These are phyloP conservation scores for Hymenoscyphus repandus DNA, from an alignment of 2,329 filamentous ascomycete genomes.

Conservation along the genomic window DNA sequence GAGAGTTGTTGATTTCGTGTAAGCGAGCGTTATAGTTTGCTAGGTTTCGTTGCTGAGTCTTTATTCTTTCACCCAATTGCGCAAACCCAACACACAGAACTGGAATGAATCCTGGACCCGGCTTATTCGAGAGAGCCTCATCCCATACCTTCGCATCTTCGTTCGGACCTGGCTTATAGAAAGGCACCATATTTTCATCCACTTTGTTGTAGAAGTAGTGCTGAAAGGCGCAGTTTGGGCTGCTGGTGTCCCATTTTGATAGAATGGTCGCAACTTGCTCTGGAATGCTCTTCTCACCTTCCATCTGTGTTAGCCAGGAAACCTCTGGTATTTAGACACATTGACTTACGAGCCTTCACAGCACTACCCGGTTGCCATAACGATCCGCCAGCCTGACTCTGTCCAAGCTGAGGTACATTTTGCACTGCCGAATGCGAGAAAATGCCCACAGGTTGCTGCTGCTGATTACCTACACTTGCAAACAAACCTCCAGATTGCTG, in stretches of 20 bases:
- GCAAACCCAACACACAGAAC: conserved; percentile 71
- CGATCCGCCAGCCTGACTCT: conserved; percentile 19
- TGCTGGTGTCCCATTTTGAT: conserved; percentile 68
- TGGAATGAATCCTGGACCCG: conserved; percentile 69
- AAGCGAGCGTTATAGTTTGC: conserved; percentile 65
- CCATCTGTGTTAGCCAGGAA: conserved; percentile 8
- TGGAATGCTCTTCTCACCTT: conserved; percentile 66
- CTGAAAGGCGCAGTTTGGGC: conserved; percentile 68
- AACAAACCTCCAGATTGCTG: conserved; percentile 22
- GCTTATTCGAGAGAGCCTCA: conserved; percentile 75
- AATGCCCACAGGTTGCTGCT: conserved; percentile 31
- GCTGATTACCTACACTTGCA: conserved; percentile 18
- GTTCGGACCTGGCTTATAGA: conserved; percentile 63
- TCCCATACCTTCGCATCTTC: conserved; percentile 81
- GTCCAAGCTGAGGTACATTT: conserved; percentile 28
- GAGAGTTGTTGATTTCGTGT: conserved; percentile 72
- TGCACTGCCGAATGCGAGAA: conserved; percentile 33
- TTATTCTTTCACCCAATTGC: conserved; percentile 65
- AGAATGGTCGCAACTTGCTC: conserved; percentile 68
- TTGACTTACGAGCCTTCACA: conserved; percentile 25
- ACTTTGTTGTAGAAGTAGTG: conserved; percentile 87
- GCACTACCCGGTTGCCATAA: conserved; percentile 28
- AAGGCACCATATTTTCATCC: conserved; percentile 67
- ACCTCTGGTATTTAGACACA: not conserved
- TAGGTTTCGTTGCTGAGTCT: conserved; percentile 65